These are phyloP conservation scores for Marasmius oreades DNA, from an alignment of 1,284 basidiomycete species.

Conservation along the genomic window DNA sequence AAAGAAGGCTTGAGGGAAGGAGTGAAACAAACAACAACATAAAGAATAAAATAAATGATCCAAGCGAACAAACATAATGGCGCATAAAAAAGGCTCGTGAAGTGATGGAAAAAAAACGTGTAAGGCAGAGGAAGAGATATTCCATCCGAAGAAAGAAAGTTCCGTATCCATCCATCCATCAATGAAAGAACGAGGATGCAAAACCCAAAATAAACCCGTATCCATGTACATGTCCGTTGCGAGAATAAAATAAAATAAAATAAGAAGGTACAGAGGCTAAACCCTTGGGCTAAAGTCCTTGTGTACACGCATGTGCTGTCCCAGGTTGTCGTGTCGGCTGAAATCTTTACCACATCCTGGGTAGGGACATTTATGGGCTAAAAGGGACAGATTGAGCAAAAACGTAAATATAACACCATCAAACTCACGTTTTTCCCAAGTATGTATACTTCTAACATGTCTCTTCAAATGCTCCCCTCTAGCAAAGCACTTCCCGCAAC, in stretches of 20 bases:
- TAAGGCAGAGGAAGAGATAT: not conserved
- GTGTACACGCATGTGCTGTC: slow-evolving; percentile 58
- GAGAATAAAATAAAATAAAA: not conserved
- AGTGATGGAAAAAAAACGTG: too few species aligned
- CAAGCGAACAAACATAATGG: too few species aligned
- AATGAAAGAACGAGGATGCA: not conserved
- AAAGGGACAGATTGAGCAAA: slow-evolving; percentile 14
- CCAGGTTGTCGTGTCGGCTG: slow-evolving; percentile 81
- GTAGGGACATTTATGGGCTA: slow-evolving; percentile 74
- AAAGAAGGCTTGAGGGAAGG: too few species aligned
- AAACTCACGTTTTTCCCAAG: slow-evolving; percentile 78
- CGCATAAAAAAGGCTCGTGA: too few species aligned
- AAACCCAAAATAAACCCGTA: not conserved
- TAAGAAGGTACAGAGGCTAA: not conserved
- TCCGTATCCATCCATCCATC: not conserved
- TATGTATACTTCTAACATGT: slow-evolving; percentile 77
- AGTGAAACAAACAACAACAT: too few species aligned
- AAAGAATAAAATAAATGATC: too few species aligned
- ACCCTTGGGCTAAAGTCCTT: slow-evolving; percentile 7
- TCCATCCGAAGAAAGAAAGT: not conserved
- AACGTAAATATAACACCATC: too few species aligned
- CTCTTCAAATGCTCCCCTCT: slow-evolving; percentile 78
- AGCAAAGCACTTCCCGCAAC: slow-evolving; percentile 77
- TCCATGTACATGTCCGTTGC: not conserved
- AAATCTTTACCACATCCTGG: slow-evolving; percentile 79